Base-by-base conservation (phyloP, 2,329 filamentous ascomycete genomes). In the Fusarium foetens region DNA sequence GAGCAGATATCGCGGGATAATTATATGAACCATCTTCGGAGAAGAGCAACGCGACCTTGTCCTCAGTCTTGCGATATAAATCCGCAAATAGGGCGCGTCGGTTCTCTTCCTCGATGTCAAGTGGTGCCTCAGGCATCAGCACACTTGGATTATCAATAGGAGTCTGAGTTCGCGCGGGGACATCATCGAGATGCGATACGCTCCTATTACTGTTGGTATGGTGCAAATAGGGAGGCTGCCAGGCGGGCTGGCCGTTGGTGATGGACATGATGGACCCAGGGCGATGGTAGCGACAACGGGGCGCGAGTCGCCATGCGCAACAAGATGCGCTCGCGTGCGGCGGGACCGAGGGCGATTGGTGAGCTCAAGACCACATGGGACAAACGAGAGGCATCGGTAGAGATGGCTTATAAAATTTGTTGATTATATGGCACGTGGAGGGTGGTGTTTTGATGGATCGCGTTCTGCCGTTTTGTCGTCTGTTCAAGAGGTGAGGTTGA, bases 41-140 rank as follows among this genome's bases (percentile, higher is more conserved):
- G 80, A 97, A 97, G n/a, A 98, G 85, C 45, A 90, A 85, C 70
- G 90, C 89, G 78, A 98, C 91, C 82, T 90, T 92, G 75, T 90
- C 88, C 83, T 98, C 94, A 76, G 90, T 92, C 81, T 89, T 89
- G 79, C 89, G 89, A 86, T 93, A 97, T 61, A 95, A 85, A 64
- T 94, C 90, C 80, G 90, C 89, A 82, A 98, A 96, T 79, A 91
- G 86, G 78, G 90, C 87, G 82, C 92, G 91, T 80, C 90, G 88
- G 75, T 89, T 88, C 80, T 95, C 92, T 54, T 94, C 92, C 77
- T 92, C 82, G 78, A 86, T 84, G 82, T 91, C 87, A 68, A 81
- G 75, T 72, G 86, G 83, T 87, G 88, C 86, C 87, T 90, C 88
- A 87, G 88, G 88, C 86, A 89, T 83, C 86, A 86, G 84, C 61